Evolutionary conservation across 202 grass and related monocot genomes (phyloP), one percentile per base, ranked within the genome.

Genomic region (Zoysia matrella): DNA sequence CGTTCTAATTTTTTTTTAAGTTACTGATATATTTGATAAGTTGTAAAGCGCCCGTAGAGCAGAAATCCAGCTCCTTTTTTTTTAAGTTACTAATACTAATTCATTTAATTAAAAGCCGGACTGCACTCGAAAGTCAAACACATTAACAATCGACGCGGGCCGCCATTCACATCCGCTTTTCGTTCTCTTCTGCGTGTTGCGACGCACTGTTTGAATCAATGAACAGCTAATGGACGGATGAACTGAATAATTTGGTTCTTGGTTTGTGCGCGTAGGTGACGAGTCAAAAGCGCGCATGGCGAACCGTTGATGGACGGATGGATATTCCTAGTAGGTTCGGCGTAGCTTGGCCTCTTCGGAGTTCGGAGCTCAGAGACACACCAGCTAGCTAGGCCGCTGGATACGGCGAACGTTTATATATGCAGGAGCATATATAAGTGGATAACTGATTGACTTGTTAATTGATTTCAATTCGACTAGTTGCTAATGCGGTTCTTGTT

Each of bases 241-340:
- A 30, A 30, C 22, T 30, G 22, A 30, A 30, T 41, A 14, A 8
- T 51, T 73, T 73, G 73, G 74, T 82, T 47, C 58, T 68, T 62
- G 67, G 60, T 77, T 85, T 82, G 74, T 90, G 88, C 74, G 74
- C 83, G 69, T 79, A 80, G 83, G 83, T 86, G 83, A 75, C 69
- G 65, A 84, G 72, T 68, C 77, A 85, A 87, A 84, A 83, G 65
- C 7, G 18, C 11, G 65, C 18, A 52, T 72, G 50, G 71, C 45
- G n/a, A 15, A 87, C 84, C 71, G 84, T 77, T 69, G 63, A 41
- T 47, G 52, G 60, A 84, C 11, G 46, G n/a, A 47, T 69, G 50
- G 42, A 68, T 16, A 48, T 7, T 4, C 52, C 80, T 50, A 53
- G 81, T 73, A 73, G 69, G 22, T 30, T 30, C 22, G 22, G 22